Conservation (phyloP, 331 rosid species). For the Malus hybrid region DNA sequence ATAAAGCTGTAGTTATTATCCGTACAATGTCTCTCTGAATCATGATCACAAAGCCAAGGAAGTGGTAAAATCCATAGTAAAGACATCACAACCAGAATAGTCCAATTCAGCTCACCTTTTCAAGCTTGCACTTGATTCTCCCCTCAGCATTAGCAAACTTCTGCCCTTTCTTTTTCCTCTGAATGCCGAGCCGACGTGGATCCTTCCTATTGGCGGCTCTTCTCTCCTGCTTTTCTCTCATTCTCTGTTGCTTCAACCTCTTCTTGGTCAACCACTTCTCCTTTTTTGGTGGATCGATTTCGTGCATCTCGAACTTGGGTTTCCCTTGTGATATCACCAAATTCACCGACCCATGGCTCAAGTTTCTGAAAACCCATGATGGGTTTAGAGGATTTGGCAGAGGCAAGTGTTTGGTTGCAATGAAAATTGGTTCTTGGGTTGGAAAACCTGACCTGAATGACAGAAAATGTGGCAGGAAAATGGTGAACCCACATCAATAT, state of each 20-base stretch:
- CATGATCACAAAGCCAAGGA: neutral
- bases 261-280: conserved; percentile 80
- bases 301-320: conserved; percentile 65
- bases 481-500: neutral
- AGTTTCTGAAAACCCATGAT: conserved; percentile 42
- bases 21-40: neutral
- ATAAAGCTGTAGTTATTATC: neutral
- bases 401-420: conserved; percentile 12
- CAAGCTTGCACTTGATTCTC: conserved; percentile 73
- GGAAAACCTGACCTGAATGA: conserved; percentile 42
- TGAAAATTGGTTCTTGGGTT: conserved; percentile 10
- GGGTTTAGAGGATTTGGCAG: conserved; percentile 11
- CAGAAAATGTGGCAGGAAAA: neutral
- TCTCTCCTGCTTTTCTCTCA: conserved; percentile 69
- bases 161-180: conserved; percentile 55
- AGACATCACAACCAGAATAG: neutral
- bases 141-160: conserved; percentile 58
- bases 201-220: conserved; percentile 68
- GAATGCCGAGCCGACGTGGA: conserved; percentile 60
- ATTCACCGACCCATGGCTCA: conserved; percentile 66
- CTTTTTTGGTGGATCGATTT: conserved; percentile 68
- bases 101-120: conserved; percentile 42
- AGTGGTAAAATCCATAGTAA: neutral
- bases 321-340: conserved; percentile 67
- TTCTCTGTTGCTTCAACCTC: conserved; percentile 72